Percentiles rank a stretch among this genome's conserved stretches.
These are phyloP conservation scores for Colletotrichum sansevieriae DNA, from an alignment of 2,329 filamentous ascomycete species.

Conservation along the genomic window DNA sequence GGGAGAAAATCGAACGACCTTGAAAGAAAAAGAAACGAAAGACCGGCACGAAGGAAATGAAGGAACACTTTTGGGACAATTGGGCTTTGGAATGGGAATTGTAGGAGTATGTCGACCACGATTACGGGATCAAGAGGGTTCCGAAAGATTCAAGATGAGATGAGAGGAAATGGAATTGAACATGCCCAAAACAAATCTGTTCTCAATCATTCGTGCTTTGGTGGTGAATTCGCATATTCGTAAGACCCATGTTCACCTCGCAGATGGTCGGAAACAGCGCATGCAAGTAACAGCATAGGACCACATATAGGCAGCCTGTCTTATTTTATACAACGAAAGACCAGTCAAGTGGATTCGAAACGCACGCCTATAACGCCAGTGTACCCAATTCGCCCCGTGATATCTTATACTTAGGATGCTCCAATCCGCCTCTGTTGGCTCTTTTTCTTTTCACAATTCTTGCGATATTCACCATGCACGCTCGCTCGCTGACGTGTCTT, in stretches of 20 bases:
- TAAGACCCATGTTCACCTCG: no score
- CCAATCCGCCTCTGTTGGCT: neutral
- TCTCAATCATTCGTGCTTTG: neutral
- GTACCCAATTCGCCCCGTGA: constrained; percentile 25
- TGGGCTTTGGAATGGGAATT: constrained; percentile 24
- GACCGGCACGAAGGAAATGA: constrained; percentile 24
- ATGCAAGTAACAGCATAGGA: no score
- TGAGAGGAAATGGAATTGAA: constrained; percentile 39
- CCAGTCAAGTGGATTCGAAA: constrained; percentile 1
- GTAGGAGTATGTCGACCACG: constrained; percentile 35
- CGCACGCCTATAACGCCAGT: constrained; percentile 33
- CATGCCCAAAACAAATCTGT: constrained; percentile 10
- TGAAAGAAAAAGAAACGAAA: neutral
- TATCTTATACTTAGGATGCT: constrained; percentile 27
- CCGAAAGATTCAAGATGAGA: constrained; percentile 13
- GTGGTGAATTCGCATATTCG: no score
- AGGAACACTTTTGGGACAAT: constrained; percentile 5
- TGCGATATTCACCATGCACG: neutral
- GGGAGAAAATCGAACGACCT: neutral
- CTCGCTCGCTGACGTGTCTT: neutral
- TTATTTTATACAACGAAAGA: constrained; percentile 20
- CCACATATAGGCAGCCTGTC: no score
- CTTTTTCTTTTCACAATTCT: neutral
- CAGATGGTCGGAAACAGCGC: no score
- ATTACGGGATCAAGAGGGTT: constrained; percentile 14